phyloP scores from a whole-genome alignment of 179 eudicot species.

The Beta macrorhiza region DNA sequence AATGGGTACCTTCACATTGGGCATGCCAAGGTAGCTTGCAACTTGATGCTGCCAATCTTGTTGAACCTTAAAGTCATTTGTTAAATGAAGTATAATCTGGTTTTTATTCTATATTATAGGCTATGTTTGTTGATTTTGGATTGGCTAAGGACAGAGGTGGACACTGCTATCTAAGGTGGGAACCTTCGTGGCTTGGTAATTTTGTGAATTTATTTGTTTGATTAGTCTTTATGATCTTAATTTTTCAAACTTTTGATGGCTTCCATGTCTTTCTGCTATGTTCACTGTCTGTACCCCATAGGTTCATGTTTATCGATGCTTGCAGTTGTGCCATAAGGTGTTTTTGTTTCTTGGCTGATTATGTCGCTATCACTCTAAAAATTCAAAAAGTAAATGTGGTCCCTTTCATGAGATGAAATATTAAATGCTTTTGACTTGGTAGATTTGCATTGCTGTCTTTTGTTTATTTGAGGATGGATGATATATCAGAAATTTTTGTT shows the following conservation, averaged over 20 bases:
- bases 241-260: background rate
- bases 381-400: background rate
- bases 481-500: no score
- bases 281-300: background rate
- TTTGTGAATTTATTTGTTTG: background rate
- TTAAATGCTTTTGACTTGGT: background rate
- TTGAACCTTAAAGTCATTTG: background rate
- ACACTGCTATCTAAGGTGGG: slow-evolving; percentile 78
- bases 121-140: slow-evolving; percentile 96
- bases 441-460: no score
- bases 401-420: background rate
- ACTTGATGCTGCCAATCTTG: background rate
- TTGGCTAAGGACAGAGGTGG: slow-evolving; percentile 92
- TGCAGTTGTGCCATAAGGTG: background rate
- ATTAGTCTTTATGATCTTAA: background rate
- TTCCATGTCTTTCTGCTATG: background rate
- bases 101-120: slow-evolving; percentile 40
- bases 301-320: background rate
- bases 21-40: slow-evolving; percentile 79
- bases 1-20: slow-evolving; percentile 75
- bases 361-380: background rate
- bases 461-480: no score
- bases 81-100: background rate
- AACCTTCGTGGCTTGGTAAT: background rate
- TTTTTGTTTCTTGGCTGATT: background rate